phyloP scores from a whole-genome alignment of 1,284 basidiomycete species.

The Fistulinella cinereoalba region DNA sequence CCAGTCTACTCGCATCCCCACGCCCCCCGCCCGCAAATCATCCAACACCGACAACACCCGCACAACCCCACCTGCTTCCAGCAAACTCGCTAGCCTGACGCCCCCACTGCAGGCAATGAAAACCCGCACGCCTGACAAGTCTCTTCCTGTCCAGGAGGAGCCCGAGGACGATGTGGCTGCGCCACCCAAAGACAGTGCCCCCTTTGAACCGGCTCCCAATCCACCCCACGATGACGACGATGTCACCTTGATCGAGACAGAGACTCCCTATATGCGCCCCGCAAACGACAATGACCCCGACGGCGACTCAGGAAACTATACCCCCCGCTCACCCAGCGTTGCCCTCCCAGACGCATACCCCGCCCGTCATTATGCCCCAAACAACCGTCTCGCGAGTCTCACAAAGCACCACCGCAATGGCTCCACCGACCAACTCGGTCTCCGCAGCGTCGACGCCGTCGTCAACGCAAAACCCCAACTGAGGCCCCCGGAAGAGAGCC shows the following conservation, averaged over 20 bases:
- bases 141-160: conserved; percentile 75
- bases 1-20: conserved; percentile 30
- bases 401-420: conserved; percentile 40
- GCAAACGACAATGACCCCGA: conserved; percentile 33
- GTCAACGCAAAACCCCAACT: conserved; percentile 45
- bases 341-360: conserved; percentile 48
- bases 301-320: conserved; percentile 45
- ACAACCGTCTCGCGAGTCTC: conserved; percentile 22
- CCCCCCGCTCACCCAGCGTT: conserved; percentile 67
- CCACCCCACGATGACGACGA: conserved; percentile 49
- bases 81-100: conserved; percentile 49
- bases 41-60: conserved; percentile 40
- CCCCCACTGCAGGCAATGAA: conserved; percentile 54
- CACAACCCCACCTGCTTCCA: conserved; percentile 41
- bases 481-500: conserved; percentile 29
- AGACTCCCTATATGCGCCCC: conserved; percentile 34
- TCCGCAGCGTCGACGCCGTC: conserved; percentile 54
- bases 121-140: conserved; percentile 65
- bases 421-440: conserved; percentile 56
- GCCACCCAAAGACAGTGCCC: conserved; percentile 31
- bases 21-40: conserved; percentile 35
- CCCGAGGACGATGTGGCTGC: conserved; percentile 58
- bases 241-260: conserved; percentile 45
- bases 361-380: conserved; percentile 23
- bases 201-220: conserved; percentile 20